Percentiles rank a stretch among this genome's conserved stretches.
phyloP scores from a whole-genome alignment of 2,329 filamentous ascomycete genomes.

The Pseudogymnoascus sp. region DNA sequence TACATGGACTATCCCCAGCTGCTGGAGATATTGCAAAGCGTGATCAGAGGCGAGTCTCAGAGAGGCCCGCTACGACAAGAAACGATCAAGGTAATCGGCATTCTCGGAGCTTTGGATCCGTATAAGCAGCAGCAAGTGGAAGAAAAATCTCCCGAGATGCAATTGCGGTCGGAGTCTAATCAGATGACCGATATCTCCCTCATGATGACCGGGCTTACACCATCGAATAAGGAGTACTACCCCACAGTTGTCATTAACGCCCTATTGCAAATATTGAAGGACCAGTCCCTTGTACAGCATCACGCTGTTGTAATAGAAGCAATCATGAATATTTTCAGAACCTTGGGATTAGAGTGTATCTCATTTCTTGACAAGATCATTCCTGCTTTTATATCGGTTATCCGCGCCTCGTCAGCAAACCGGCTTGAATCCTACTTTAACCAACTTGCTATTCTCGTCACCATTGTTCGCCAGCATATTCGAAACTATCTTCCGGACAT shows the following conservation, averaged over 20 bases:
- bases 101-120: constrained; percentile 87
- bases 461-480: constrained; percentile 94
- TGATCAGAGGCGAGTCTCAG: constrained; percentile 83
- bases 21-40: constrained; percentile 84
- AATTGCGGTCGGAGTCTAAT: constrained; percentile 55
- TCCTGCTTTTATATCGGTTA: constrained; percentile 85
- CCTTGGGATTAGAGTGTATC: constrained; percentile 90
- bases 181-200: constrained; percentile 86
- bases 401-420: constrained; percentile 68
- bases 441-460: constrained; percentile 85
- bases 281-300: constrained; percentile 80
- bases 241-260: constrained; percentile 97
- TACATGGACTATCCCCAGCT: constrained; percentile 93
- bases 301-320: constrained; percentile 94
- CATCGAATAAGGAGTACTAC: constrained; percentile 97
- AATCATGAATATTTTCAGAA: constrained; percentile 98
- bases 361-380: constrained; percentile 91
- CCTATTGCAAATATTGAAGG: constrained; percentile 83
- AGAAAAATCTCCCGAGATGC: constrained; percentile 77
- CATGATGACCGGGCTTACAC: constrained; percentile 95
- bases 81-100: constrained; percentile 94
- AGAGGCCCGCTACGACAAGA: constrained; percentile 80
- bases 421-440: constrained; percentile 95
- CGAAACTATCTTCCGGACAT: constrained; percentile 83
- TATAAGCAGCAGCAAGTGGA: constrained; percentile 95